Conservation (phyloP, 257 asterid genomes). For the Plectranthus barbatus region DNA sequence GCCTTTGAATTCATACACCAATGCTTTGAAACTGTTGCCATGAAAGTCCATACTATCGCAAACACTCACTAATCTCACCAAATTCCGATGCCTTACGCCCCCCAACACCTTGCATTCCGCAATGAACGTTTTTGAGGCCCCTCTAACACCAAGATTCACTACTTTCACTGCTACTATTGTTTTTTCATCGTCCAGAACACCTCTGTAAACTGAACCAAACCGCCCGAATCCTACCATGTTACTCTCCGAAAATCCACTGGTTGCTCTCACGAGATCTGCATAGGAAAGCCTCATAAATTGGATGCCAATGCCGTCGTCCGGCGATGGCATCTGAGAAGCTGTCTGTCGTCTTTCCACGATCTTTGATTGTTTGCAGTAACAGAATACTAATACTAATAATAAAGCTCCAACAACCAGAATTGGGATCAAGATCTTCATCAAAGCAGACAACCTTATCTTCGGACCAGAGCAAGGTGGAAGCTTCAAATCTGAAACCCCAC, state of each 20-base stretch:
- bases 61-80: neutral
- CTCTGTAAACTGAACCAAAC: neutral
- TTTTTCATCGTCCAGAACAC: neutral
- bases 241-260: constrained; percentile 11
- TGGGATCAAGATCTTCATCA: neutral
- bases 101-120: neutral
- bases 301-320: neutral
- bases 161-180: constrained; percentile 3
- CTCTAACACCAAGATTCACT: neutral
- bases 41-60: neutral
- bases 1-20: neutral
- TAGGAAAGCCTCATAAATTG: constrained; percentile 13
- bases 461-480: neutral
- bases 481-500: neutral
- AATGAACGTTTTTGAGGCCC: neutral
- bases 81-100: neutral
- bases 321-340: too few relatives aligned
- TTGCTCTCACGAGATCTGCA: constrained; percentile 13
- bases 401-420: neutral
- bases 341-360: too few relatives aligned
- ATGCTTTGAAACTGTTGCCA: neutral
- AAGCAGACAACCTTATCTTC: neutral
- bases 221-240: constrained; percentile 22
- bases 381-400: too few relatives aligned
- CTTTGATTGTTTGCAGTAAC: too few relatives aligned